Conservation (phyloP, 345 rosid species). For the Eucalyptus pauciflora region DNA sequence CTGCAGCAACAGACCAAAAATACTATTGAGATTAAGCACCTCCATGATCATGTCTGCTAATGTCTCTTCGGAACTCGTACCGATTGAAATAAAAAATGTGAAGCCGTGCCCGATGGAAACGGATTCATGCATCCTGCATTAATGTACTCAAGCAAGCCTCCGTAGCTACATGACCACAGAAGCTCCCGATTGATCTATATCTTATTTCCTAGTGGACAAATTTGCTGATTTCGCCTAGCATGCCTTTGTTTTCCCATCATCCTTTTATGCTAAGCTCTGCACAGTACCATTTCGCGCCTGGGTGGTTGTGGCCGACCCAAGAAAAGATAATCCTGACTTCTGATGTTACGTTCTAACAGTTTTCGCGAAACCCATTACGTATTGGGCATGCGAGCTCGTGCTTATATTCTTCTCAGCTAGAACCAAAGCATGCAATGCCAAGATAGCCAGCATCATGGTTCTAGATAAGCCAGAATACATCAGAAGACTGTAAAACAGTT, state of each 20-base stretch:
- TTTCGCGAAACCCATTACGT: not conserved
- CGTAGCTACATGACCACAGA: not conserved
- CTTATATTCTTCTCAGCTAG: not conserved
- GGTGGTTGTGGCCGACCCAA: not conserved
- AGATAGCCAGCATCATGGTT: not conserved
- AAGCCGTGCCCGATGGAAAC: not conserved
- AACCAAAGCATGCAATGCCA: not conserved
- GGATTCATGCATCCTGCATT: constrained; percentile 10
- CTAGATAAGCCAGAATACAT: not conserved
- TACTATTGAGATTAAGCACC: not conserved
- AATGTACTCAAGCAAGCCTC: not conserved
- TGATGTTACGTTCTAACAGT: constrained; percentile 20
- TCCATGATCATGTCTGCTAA: not conserved
- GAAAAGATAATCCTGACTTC: not conserved
- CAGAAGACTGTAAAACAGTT: not conserved
- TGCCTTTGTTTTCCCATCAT: constrained; percentile 6
- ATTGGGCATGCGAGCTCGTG: not conserved
- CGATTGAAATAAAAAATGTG: not conserved
- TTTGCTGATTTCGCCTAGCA: constrained; percentile 3
- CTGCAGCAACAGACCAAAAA: not conserved
- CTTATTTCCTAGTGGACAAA: not conserved
- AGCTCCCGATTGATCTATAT: not conserved
- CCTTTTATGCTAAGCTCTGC: not conserved
- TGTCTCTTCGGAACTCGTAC: not conserved
- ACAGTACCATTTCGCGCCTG: not conserved